These are phyloP conservation scores for Dissophora globulifera DNA, from an alignment of 192 early-diverging fungal genomes.

Conservation along the genomic window DNA sequence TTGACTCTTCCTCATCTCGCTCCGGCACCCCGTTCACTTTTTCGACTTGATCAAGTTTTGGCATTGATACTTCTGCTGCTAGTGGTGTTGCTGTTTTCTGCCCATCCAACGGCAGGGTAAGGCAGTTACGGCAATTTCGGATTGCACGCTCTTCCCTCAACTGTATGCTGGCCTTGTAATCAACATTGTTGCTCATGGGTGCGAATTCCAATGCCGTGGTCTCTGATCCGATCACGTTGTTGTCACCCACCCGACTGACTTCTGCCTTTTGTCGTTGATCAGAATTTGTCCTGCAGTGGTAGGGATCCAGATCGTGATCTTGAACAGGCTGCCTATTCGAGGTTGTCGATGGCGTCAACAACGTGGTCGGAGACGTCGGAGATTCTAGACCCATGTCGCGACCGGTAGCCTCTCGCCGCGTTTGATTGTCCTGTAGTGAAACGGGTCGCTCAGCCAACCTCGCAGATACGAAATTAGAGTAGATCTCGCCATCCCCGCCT, in stretches of 20 bases:
- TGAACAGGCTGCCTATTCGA: conserved; percentile 1
- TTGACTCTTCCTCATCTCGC: conserved; percentile 21
- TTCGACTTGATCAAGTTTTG: conserved; percentile 14
- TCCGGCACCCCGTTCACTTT: not conserved
- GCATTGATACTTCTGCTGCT: no score
- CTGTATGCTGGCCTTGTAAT: conserved; percentile 7
- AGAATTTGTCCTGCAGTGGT: not conserved
- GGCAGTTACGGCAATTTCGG: not conserved
- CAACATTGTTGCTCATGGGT: conserved; percentile 8
- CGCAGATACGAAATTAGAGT: conserved; percentile 17
- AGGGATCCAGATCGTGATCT: conserved; percentile 7
- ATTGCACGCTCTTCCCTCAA: conserved; percentile 2
- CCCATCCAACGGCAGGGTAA: no score
- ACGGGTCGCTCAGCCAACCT: not conserved
- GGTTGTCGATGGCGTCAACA: conserved; percentile 7
- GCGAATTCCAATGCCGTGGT: conserved; percentile 28
- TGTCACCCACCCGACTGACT: not conserved
- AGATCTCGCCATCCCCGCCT: not conserved
- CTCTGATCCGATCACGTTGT: conserved; percentile 17
- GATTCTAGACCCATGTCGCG: not conserved
- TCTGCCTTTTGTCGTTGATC: not conserved
- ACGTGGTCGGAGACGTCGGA: not conserved
- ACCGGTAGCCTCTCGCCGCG: not conserved
- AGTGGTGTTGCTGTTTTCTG: no score
- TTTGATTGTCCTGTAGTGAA: not conserved